A percentile compares a stretch with the other conserved stretches of the same genome.
Conservation (phyloP, 202 grass and related monocot genomes). For the Brachypodium distachyon region DNA sequence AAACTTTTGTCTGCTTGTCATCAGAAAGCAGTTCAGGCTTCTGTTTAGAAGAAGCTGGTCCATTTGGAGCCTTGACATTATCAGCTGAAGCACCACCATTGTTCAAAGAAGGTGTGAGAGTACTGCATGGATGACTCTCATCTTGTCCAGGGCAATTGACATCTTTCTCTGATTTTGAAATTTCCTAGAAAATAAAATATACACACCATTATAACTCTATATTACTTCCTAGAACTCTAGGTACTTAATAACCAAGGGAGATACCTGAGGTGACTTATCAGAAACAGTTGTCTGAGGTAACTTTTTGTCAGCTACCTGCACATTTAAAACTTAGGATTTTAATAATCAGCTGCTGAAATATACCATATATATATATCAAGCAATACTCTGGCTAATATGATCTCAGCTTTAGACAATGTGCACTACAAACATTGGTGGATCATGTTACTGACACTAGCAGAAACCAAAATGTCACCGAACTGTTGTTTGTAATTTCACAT, state of each 20-base stretch:
- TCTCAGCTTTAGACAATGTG: neutral
- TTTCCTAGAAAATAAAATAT: constrained; percentile 25
- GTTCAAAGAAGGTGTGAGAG: constrained; percentile 22
- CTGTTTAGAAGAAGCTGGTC: constrained; percentile 43
- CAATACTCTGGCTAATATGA: neutral
- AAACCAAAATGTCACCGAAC: neutral
- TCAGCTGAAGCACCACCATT: constrained; percentile 16
- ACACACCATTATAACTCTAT: neutral
- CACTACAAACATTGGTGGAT: neutral
- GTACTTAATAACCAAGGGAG: neutral
- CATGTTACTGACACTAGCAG: neutral
- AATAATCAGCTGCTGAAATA: constrained; percentile 4
- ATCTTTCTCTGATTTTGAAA: constrained; percentile 36
- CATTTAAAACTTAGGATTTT: constrained; percentile 21
- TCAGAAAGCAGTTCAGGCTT: constrained; percentile 35
- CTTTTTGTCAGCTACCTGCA: constrained; percentile 48
- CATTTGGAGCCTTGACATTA: constrained; percentile 33
- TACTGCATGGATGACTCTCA: constrained; percentile 12
- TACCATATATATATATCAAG: neutral
- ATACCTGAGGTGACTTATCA: constrained; percentile 41
- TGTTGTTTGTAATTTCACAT: neutral
- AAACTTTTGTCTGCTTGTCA: constrained; percentile 6
- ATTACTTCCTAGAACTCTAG: neutral
- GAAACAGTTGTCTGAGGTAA: constrained; percentile 33
- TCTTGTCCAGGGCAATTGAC: constrained; percentile 36